Base-by-base conservation (phyloP, 768 basidiomycete genomes). In the Pilatotrama ljubarskyi region DNA sequence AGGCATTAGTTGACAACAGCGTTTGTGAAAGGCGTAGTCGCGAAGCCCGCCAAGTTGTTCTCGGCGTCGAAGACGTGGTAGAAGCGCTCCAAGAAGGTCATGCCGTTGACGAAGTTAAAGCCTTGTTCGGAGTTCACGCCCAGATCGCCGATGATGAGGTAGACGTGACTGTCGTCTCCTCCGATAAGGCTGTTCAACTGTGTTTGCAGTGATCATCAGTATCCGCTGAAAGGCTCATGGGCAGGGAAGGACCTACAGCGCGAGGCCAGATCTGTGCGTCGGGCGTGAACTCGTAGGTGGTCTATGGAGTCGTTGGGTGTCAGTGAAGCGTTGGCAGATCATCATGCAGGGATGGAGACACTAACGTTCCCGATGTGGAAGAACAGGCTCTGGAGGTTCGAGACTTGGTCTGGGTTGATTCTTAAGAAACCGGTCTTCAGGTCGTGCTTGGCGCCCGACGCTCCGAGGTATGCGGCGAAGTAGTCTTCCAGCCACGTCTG, bases 11-110 rank as follows among this genome's bases (percentile, higher is more conserved):
- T 75, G 32, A 60, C 58, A 17, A 64, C 65, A 5, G 72, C 65
- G 41, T 53, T 58, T 9, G 76, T 77, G 63, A 68, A 71, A 15
- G 58, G n/a, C 3, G 74, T 76, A 9, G 64, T 73, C 1, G 76
- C 76, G 26, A 77, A 62, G 24, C 76, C 76, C 47, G 76, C 66
- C 13, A 42, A 70, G 24, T 46, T 58, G 62, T 73, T 74, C 11
- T 62, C 62, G 7, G 67, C 54, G 62, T 77, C 76, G 58, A 58
- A 76, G 9, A 74, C 71, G 49, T 66, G 55, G 63, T 73, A 76
- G 70, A 72, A 76, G 13, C 76, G 65, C 64, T 78, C 68, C 15
- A 74, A 63, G 68, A 74, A 77, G 17, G 66, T 35, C 47, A 66
- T 59, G 26, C 74, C 74, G 58, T 62, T 65, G 64, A 76, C 69